Evolutionary conservation across 2,329 filamentous ascomycete species (phyloP).

Genomic region (Fusarium foetens): DNA sequence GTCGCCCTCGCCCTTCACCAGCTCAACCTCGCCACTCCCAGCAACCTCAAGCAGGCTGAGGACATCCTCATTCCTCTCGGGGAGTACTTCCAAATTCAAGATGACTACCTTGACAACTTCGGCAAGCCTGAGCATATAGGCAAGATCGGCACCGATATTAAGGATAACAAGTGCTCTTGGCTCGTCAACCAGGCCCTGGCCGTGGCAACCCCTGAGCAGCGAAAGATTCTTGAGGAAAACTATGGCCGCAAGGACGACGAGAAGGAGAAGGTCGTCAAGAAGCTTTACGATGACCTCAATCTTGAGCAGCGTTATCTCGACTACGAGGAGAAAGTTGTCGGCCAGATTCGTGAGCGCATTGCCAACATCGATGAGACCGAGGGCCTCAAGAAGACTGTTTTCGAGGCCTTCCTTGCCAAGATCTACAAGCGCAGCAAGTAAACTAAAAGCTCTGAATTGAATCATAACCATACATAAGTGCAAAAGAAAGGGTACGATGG

Average conservation of each 20-base stretch:
- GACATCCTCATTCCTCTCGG: slow-evolving; percentile 96
- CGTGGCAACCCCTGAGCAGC: slow-evolving; percentile 84
- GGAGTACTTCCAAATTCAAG: slow-evolving; percentile 99
- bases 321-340: slow-evolving; percentile 88
- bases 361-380: slow-evolving; percentile 82
- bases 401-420: slow-evolving; percentile 90
- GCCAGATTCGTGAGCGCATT: slow-evolving; percentile 81
- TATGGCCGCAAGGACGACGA: slow-evolving; percentile 91
- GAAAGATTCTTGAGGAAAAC: slow-evolving; percentile 86
- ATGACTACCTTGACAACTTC: slow-evolving; percentile 99
- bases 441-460: slow-evolving; percentile 18
- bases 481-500: background rate
- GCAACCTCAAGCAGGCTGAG: slow-evolving; percentile 89
- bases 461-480: slow-evolving; percentile 9
- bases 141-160: slow-evolving; percentile 98
- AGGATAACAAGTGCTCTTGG: slow-evolving; percentile 99
- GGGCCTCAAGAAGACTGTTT: slow-evolving; percentile 89
- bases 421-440: slow-evolving; percentile 99
- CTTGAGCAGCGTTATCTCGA: slow-evolving; percentile 85
- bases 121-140: slow-evolving; percentile 92
- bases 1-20: slow-evolving; percentile 91
- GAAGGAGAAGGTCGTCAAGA: slow-evolving; percentile 88
- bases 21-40: slow-evolving; percentile 82
- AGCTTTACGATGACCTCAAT: slow-evolving; percentile 85
- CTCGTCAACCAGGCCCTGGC: slow-evolving; percentile 93